These are phyloP conservation scores for Sphagnum contortum DNA, from an alignment of 225 moss, liverwort and hornwort species.

Conservation along the genomic window DNA sequence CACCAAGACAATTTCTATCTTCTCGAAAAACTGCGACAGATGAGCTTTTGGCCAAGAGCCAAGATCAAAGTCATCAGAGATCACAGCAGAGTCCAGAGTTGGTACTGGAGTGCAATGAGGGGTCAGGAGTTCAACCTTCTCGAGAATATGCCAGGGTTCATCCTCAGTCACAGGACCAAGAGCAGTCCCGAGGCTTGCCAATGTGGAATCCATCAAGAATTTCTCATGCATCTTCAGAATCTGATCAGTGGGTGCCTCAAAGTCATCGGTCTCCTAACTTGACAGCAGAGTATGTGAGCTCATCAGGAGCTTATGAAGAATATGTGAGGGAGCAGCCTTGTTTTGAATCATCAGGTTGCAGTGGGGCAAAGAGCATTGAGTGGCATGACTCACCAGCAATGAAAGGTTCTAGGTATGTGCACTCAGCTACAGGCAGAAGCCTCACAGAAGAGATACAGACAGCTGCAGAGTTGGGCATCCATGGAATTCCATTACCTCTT, in stretches of 20 bases:
- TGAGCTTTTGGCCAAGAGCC: no score
- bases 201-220: no score
- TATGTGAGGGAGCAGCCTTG: slow-evolving; percentile 24
- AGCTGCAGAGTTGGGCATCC: slow-evolving; percentile 2
- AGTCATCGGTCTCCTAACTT: slow-evolving; percentile 4
- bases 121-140: no score
- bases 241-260: slow-evolving; percentile 13
- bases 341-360: slow-evolving; percentile 22
- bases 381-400: slow-evolving; percentile 11
- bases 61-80: no score
- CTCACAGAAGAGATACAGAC: slow-evolving; percentile 21
- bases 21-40: no score
- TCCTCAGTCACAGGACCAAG: no score
- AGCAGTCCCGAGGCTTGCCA: no score
- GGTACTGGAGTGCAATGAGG: no score
- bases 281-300: slow-evolving; percentile 9
- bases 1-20: no score
- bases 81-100: no score
- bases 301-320: slow-evolving; percentile 21
- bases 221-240: slow-evolving; percentile 13
- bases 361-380: slow-evolving; percentile 30
- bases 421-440: slow-evolving; percentile 26
- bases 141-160: no score
- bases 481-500: slow-evolving; percentile 45
- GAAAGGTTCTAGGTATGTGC: slow-evolving; percentile 8